Evolutionary conservation across 805 yeast species (phyloP).

Genomic region (Brettanomyces naardenensis): DNA sequence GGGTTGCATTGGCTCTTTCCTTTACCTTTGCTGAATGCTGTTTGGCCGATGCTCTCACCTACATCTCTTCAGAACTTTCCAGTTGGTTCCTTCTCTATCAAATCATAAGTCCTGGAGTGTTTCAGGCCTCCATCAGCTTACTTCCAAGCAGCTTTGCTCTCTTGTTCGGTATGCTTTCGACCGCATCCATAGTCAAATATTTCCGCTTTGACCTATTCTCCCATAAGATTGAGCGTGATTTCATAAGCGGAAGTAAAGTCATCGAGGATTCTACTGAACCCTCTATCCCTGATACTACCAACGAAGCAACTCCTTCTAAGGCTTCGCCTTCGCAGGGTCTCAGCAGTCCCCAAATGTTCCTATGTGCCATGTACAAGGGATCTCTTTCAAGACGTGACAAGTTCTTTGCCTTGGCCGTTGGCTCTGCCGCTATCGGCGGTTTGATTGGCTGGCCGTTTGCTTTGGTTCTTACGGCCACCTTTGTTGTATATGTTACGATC

Average conservation of each 20-base stretch:
- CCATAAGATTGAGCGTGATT: slow-evolving; percentile 9
- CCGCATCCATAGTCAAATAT: slow-evolving; percentile 30
- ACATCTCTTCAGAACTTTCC: slow-evolving; percentile 34
- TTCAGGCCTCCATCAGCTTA: slow-evolving; percentile 80
- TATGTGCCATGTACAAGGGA: slow-evolving; percentile 8
- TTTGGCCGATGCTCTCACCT: slow-evolving; percentile 35
- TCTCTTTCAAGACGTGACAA: slow-evolving; percentile 13
- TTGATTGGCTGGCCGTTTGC: slow-evolving; percentile 90
- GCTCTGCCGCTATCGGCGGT: slow-evolving; percentile 57
- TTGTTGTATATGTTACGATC: slow-evolving; percentile 31
- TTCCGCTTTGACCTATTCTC: slow-evolving; percentile 21
- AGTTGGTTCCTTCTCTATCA: slow-evolving; percentile 58
- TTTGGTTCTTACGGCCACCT: slow-evolving; percentile 55
- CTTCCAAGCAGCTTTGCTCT: slow-evolving; percentile 78
- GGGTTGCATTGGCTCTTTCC: slow-evolving; percentile 35
- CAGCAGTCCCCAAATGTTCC: slow-evolving; percentile 9
- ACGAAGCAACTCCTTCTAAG: background rate
- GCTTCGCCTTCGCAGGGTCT: slow-evolving; percentile 5
- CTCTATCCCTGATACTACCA: background rate
- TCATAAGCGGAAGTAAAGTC: slow-evolving; percentile 8
- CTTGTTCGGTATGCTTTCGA: slow-evolving; percentile 39
- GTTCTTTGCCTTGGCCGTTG: slow-evolving; percentile 25
- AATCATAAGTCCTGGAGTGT: slow-evolving; percentile 69
- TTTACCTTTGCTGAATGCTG: slow-evolving; percentile 45
- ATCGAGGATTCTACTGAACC: background rate